Evolutionary conservation across 805 yeast species (phyloP).

Genomic region (Candida pini): DNA sequence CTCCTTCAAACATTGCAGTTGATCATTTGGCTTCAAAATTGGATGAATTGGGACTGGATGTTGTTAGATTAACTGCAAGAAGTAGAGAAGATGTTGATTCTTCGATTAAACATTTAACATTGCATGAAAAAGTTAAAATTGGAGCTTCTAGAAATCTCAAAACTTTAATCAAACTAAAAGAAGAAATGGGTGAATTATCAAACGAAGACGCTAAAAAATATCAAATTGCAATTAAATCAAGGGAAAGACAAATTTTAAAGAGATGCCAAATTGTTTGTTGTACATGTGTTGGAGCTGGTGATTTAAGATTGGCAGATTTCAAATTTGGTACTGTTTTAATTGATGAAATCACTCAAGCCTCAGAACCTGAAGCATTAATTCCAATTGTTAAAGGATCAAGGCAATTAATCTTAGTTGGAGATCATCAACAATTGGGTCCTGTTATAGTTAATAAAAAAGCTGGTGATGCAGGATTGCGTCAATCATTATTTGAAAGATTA

Average conservation of each 20-base stretch:
- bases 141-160: conserved; percentile 51
- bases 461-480: conserved; percentile 79
- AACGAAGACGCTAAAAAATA: conserved; percentile 44
- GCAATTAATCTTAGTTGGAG: conserved; percentile 86
- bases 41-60: conserved; percentile 64
- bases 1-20: conserved; percentile 94
- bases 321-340: conserved; percentile 75
- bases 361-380: conserved; percentile 87
- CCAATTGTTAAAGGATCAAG: conserved; percentile 87
- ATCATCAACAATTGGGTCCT: conserved; percentile 94
- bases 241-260: conserved; percentile 46
- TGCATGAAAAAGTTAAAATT: conserved; percentile 46
- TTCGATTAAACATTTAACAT: conserved; percentile 49
- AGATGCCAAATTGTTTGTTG: conserved; percentile 77
- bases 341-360: conserved; percentile 92
- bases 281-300: conserved; percentile 93
- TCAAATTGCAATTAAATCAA: conserved; percentile 34
- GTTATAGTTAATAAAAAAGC: conserved; percentile 77
- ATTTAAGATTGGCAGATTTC: conserved; percentile 47
- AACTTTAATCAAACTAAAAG: conserved; percentile 51
- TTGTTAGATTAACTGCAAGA: conserved; percentile 71
- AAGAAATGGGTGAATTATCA: conserved; percentile 66
- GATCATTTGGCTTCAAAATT: conserved; percentile 81
- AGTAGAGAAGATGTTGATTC: conserved; percentile 77
- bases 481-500: conserved; percentile 82